These are phyloP conservation scores for Phytophthora tentaculata DNA, from an alignment of 352 stramenopile species.

Conservation along the genomic window DNA sequence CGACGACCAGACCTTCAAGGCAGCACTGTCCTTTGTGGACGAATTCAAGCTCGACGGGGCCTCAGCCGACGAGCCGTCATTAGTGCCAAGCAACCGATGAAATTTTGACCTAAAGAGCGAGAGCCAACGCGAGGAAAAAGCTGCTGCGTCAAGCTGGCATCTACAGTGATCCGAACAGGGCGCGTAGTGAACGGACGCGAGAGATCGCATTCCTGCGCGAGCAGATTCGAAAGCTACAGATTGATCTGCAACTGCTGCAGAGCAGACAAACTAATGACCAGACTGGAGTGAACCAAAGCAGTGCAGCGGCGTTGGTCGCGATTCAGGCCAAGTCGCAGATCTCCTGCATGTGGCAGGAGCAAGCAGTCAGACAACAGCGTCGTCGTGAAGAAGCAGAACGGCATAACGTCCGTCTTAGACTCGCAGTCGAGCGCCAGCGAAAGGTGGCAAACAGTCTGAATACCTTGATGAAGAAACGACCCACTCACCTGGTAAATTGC, in stretches of 20 bases:
- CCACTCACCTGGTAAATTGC: constrained; percentile 24
- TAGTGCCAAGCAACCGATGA: background rate
- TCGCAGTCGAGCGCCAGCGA: constrained; percentile 48
- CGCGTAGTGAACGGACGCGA: constrained; percentile 38
- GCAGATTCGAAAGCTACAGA: constrained; percentile 40
- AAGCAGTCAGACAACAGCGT: constrained; percentile 27
- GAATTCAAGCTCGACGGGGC: constrained; percentile 21
- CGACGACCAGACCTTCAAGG: constrained; percentile 22
- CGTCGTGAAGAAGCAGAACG: constrained; percentile 32
- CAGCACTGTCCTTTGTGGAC: constrained; percentile 34
- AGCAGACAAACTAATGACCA: background rate
- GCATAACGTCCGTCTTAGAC: constrained; percentile 42
- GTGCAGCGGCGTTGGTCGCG: constrained; percentile 2
- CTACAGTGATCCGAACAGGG: constrained; percentile 34
- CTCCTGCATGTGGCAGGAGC: constrained; percentile 31
- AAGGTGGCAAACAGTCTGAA: constrained; percentile 45
- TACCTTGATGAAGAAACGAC: constrained; percentile 39
- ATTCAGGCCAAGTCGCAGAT: constrained; percentile 4
- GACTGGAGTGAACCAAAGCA: background rate
- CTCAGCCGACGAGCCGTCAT: too few species aligned
- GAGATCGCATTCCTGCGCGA: constrained; percentile 51
- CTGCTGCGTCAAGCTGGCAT: constrained; percentile 33
- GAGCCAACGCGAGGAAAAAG: constrained; percentile 30
- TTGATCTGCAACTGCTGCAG: constrained; percentile 35
- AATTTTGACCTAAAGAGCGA: constrained; percentile 11